These are phyloP conservation scores for Mycena venus DNA, from an alignment of 768 basidiomycete species.

Conservation along the genomic window DNA sequence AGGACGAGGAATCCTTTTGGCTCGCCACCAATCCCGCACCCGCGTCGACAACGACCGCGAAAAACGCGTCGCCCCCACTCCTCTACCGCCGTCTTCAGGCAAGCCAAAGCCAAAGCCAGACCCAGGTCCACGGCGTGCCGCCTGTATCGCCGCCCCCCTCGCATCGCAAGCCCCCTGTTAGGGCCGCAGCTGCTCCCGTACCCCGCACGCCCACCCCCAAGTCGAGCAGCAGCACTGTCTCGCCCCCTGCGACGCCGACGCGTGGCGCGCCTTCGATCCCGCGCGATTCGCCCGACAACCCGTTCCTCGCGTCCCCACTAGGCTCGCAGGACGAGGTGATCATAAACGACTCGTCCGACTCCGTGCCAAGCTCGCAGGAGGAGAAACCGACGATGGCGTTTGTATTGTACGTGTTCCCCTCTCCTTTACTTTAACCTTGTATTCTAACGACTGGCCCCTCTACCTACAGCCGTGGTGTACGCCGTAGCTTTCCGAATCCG, in stretches of 20 bases:
- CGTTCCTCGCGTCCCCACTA: conserved; percentile 68
- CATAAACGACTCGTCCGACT: conserved; percentile 48
- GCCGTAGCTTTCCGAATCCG: conserved; percentile 74
- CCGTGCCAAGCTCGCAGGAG: conserved; percentile 54
- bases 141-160: conserved; percentile 80
- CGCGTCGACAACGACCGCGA: conserved; percentile 17
- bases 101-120: conserved; percentile 16
- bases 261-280: conserved; percentile 44
- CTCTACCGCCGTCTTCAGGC: conserved; percentile 52
- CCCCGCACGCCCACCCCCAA: conserved; percentile 28
- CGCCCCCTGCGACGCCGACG: conserved; percentile 57
- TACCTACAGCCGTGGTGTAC: conserved; percentile 75
- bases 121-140: conserved; percentile 43
- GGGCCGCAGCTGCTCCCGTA: not conserved
- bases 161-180: conserved; percentile 55
- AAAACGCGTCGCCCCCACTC: conserved; percentile 40
- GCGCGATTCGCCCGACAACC: conserved; percentile 80
- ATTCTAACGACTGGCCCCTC: conserved; percentile 15
- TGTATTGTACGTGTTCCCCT: conserved; percentile 73
- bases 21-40: conserved; percentile 39
- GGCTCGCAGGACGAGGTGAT: conserved; percentile 44
- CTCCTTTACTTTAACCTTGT: not conserved
- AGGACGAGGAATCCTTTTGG: conserved; percentile 69
- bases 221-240: conserved; percentile 39
- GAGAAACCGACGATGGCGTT: conserved; percentile 78